Base-by-base conservation (phyloP, 2,329 filamentous ascomycete species). In the Fusarium concolor region DNA sequence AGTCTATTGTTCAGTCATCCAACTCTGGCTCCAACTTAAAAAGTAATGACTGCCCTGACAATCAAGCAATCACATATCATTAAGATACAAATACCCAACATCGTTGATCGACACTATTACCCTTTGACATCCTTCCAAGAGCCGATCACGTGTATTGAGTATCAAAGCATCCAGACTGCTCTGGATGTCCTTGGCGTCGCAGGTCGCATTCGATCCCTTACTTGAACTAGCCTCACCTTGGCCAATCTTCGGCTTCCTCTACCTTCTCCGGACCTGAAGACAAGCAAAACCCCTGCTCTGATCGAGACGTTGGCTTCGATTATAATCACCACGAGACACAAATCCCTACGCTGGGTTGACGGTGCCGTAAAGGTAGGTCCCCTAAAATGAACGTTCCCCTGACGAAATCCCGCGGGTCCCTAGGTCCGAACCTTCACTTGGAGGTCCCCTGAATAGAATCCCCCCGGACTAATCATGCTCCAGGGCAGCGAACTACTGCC, bases 381-480 rank as follows among this genome's bases (percentile, higher is more conserved):
- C 53, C 62, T 59, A 57, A 46, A 37, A 37, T 22, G 22, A 24
- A 24, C 22, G 28, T 44, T 49, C 67, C 65, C 57, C 58, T 68
- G 64, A 62, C 53, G 41, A 53, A 54, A 43, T 55, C 65, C 51
- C 57, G 31, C 20, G 51, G 39, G 39, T 41, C 29, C 28, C 33
- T 26, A 28, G 22, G n/a, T 35, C 39, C 47, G 52, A 49, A 39
- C 60, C 58, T 57, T 63, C 18, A 28, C 29, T 35, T 61, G 50
- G 37, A 49, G 53, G 44, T 56, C 54, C 68, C 56, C 59, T 70
- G 57, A 55, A 65, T 41, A 46, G 24, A 62, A 57, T 59, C 62
- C 62, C 65, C 66, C 63, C 65, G 70, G 69, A 72, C 67, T 71
- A 66, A 67, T 52, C 54, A 62, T 66, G 52, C 52, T 69, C 65